Conservation (phyloP, 192 early-diverging fungal species). For the Backusella parvicylindrica region DNA sequence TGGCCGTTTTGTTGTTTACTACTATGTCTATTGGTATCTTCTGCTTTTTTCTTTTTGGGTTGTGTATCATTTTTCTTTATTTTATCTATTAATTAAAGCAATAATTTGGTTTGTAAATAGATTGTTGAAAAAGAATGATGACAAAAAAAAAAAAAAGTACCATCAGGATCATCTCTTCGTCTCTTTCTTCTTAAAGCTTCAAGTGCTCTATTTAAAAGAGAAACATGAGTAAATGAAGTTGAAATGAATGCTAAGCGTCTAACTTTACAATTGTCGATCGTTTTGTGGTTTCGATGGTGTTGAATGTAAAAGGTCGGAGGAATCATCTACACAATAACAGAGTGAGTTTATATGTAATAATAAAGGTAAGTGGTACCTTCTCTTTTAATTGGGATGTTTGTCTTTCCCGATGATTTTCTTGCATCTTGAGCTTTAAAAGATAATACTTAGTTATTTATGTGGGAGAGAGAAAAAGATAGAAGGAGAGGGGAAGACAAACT, state of each 20-base stretch:
- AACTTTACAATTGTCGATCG: slow-evolving; percentile 10
- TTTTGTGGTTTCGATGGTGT: slow-evolving; percentile 1
- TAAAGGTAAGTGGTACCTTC: not conserved
- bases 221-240: not conserved
- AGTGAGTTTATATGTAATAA: not conserved
- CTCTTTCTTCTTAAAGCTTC: slow-evolving; percentile 6
- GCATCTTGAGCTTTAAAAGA: not conserved
- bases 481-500: not conserved
- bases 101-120: no score
- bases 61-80: not conserved
- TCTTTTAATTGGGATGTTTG: not conserved
- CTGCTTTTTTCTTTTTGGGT: slow-evolving; percentile 9
- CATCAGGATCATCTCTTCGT: slow-evolving; percentile 12
- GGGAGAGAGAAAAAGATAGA: not conserved
- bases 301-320: slow-evolving; percentile 13
- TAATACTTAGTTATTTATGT: not conserved
- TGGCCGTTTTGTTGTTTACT: not conserved
- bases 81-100: not conserved
- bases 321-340: not conserved
- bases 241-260: not conserved
- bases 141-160: not conserved
- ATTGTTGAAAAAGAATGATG: not conserved
- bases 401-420: not conserved
- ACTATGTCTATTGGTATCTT: not conserved
- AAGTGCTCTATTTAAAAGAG: not conserved